These are phyloP conservation scores for Macadamia tetraphylla DNA, from an alignment of 164 flowering plant species.

Conservation along the genomic window DNA sequence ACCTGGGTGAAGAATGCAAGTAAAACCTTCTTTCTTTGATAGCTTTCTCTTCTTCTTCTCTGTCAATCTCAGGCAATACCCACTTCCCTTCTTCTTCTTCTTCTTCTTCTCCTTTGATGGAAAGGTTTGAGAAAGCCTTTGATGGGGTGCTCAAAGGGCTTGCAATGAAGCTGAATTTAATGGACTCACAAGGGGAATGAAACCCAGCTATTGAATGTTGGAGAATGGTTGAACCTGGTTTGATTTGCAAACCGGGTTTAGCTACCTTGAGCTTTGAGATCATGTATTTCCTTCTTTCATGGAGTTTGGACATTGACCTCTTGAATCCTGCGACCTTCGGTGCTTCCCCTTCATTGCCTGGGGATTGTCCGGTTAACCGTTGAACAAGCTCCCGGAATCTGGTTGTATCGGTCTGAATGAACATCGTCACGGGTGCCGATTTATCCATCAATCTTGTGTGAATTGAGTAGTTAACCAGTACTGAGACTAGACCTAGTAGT, in stretches of 20 bases:
- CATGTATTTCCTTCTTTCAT: constrained; percentile 55
- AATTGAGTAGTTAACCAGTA: too few relatives aligned
- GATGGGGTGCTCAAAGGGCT: constrained; percentile 27
- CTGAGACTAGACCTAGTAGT: too few relatives aligned
- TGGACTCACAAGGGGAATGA: not conserved
- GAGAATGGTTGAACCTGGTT: not conserved
- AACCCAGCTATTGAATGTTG: constrained; percentile 1
- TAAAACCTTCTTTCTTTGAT: constrained; percentile 61
- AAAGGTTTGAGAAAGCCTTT: constrained; percentile 33
- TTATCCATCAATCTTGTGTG: constrained; percentile 18
- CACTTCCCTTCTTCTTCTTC: constrained; percentile 14
- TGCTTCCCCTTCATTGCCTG: constrained; percentile 13
- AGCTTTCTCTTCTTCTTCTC: constrained; percentile 45
- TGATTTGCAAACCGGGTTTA: constrained; percentile 22
- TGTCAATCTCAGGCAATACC: constrained; percentile 8
- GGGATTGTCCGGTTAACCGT: constrained; percentile 57
- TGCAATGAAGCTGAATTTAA: constrained; percentile 2
- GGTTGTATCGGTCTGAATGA: constrained; percentile 52
- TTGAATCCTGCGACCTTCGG: constrained; percentile 17
- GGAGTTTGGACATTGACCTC: constrained; percentile 47
- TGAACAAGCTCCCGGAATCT: constrained; percentile 68
- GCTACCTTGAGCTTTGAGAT: constrained; percentile 57
- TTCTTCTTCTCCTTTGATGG: constrained; percentile 17
- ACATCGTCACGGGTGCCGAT: constrained; percentile 36
- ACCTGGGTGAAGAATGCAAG: constrained; percentile 59